Evolutionary conservation across 2,329 filamentous ascomycete species (phyloP).

Genomic region (Fusarium oligoseptatum): DNA sequence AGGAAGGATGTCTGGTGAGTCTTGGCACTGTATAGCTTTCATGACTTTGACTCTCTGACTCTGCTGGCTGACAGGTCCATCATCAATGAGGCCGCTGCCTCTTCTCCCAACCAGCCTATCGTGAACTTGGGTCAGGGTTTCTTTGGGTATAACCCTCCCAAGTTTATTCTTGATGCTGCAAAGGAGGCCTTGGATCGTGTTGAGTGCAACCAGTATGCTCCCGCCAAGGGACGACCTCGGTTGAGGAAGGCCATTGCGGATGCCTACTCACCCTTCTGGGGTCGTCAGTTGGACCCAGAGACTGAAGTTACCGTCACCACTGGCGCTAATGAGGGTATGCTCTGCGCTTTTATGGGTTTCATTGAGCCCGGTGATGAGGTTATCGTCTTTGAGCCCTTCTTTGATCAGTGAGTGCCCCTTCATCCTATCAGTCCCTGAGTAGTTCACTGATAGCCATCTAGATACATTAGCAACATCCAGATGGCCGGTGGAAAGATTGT

Average conservation of each 20-base stretch:
- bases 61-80: slow-evolving; percentile 64
- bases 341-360: slow-evolving; percentile 98
- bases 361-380: slow-evolving; percentile 95
- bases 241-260: slow-evolving; percentile 94
- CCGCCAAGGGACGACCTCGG: slow-evolving; percentile 91
- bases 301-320: slow-evolving; percentile 97
- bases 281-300: slow-evolving; percentile 83
- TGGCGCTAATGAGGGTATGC: slow-evolving; percentile 91
- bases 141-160: slow-evolving; percentile 93
- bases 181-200: slow-evolving; percentile 90
- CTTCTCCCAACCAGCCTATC: slow-evolving; percentile 73
- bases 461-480: slow-evolving; percentile 94
- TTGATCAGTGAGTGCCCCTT: slow-evolving; percentile 78
- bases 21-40: not conserved
- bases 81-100: slow-evolving; percentile 74
- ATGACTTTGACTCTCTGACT: slow-evolving; percentile 22
- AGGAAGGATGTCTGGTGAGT: slow-evolving; percentile 67
- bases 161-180: slow-evolving; percentile 91
- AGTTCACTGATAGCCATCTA: slow-evolving; percentile 23
- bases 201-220: slow-evolving; percentile 98
- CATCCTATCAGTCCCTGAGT: not conserved
- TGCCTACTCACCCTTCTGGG: slow-evolving; percentile 92
- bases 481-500: slow-evolving; percentile 97
- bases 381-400: slow-evolving; percentile 98
- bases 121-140: slow-evolving; percentile 78